phyloP scores from a whole-genome alignment of 805 yeast genomes.

The Sungouiozyma intestinalis region DNA sequence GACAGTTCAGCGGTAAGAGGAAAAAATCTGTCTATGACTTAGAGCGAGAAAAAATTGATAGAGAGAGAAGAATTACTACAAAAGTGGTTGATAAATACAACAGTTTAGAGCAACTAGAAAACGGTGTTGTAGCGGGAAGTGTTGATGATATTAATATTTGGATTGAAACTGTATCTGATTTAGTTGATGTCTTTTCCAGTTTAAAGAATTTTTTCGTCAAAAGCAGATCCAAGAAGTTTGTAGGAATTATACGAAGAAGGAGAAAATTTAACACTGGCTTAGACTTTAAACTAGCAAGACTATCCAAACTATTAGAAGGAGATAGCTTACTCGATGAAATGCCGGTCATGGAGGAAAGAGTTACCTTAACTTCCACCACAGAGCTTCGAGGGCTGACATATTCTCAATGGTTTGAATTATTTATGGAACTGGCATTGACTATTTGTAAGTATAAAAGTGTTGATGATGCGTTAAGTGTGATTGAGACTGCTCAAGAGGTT shows the following conservation, averaged over 20 bases:
- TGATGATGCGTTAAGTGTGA: slow-evolving; percentile 56
- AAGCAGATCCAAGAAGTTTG: slow-evolving; percentile 60
- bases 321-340: slow-evolving; percentile 29
- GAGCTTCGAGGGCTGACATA: slow-evolving; percentile 68
- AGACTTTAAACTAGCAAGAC: slow-evolving; percentile 62
- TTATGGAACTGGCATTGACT: slow-evolving; percentile 66
- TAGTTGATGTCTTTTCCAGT: slow-evolving; percentile 72
- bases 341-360: slow-evolving; percentile 33
- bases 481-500: slow-evolving; percentile 66
- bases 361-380: slow-evolving; percentile 37
- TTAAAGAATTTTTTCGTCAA: slow-evolving; percentile 71
- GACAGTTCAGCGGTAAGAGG: slow-evolving; percentile 17
- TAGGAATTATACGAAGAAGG: slow-evolving; percentile 54
- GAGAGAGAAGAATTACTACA: slow-evolving; percentile 49
- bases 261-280: slow-evolving; percentile 52
- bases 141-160: slow-evolving; percentile 62
- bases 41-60: slow-evolving; percentile 38
- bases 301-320: slow-evolving; percentile 55
- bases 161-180: slow-evolving; percentile 73
- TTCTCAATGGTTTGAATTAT: slow-evolving; percentile 76
- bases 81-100: slow-evolving; percentile 46
- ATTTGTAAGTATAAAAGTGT: slow-evolving; percentile 49
- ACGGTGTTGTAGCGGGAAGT: slow-evolving; percentile 43
- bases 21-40: slow-evolving; percentile 28
- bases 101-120: slow-evolving; percentile 32